phyloP scores from a whole-genome alignment of 306 rosid species.

The Boehmeria nivea region DNA sequence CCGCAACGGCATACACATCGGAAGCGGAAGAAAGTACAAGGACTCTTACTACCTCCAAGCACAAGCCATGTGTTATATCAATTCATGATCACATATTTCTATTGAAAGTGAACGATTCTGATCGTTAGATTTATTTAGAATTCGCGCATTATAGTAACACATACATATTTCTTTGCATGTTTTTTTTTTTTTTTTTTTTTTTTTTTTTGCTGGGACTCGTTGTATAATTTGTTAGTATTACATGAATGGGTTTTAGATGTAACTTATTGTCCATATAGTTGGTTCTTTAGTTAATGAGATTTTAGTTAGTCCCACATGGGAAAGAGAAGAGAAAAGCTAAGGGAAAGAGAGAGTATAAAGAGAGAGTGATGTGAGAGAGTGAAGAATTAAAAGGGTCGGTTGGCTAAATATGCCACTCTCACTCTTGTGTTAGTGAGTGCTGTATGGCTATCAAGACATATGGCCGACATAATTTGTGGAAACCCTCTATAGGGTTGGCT shows the following conservation, averaged over 20 bases:
- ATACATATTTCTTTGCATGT: no score
- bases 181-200: no score
- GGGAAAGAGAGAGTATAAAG: not conserved
- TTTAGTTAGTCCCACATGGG: constrained; percentile 43
- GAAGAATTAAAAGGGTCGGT: constrained; percentile 63
- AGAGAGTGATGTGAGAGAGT: accelerated
- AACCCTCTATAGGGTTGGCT: constrained; percentile 45
- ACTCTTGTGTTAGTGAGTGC: constrained; percentile 40
- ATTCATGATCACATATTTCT: constrained; percentile 32
- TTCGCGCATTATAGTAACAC: no score
- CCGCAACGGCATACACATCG: constrained; percentile 56
- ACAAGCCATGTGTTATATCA: constrained; percentile 91
- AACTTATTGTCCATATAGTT: no score
- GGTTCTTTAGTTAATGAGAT: no score
- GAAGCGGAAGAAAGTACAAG: constrained; percentile 79
- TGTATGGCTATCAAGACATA: constrained; percentile 87
- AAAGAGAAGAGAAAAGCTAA: accelerated
- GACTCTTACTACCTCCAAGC: constrained; percentile 87
- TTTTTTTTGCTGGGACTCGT: no score
- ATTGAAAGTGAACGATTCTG: no score
- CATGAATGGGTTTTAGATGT: no score
- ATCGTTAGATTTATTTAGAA: no score
- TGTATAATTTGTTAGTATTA: no score
- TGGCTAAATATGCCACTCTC: constrained; percentile 84
- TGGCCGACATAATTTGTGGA: constrained; percentile 82